Evolutionary conservation across 2,329 filamentous ascomycete genomes (phyloP), one percentile per base, ranked within the genome.

Genomic region (Penicillium occitanis): DNA sequence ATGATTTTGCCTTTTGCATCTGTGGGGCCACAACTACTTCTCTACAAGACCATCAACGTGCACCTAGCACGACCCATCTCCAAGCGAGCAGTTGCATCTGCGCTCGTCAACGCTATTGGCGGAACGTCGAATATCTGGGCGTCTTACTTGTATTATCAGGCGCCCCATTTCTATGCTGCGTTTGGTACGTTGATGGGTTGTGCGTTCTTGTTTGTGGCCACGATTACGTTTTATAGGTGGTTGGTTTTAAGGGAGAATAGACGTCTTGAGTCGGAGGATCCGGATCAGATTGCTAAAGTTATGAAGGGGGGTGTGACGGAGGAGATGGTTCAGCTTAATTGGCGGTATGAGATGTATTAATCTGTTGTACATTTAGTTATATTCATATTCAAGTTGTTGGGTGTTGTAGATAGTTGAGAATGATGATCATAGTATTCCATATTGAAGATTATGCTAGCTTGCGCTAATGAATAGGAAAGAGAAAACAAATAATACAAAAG

Each of bases 1-100:
- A 86, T 86, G 78, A 74, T 86, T 35, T 82, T 86, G 76, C 80
- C 81, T 67, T 85, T 86, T 68, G 80, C 86, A 65, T 86, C 86
- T 69, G 80, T 82, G 10, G 82, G 68, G 8, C 68, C 83, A 72
- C 84, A 85, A 74, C 81, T 81, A 48, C 84, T 82, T 3, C 69
- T 78, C 11, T 81, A 77, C 69, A 77, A 79, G 2, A 85, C 84
- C 83, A 83, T 85, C 61, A 80, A 81, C 1, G 81, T 79, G 40
- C 79, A 81, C 2, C 79, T 86, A 25, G 80, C 83, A 0, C 80
- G 84, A 0, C 84, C 84, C 0, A 82, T 84, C 0, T 84, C 83
- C 1, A 86, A 86, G 72, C 81, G 84, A 44, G 84, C 84, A 1
- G 83, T 83, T 0, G 83, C 84, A 0, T 80, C 83, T 51, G 84